These are phyloP conservation scores for Ceratocystis lukuohia DNA, from an alignment of 2,329 filamentous ascomycete species.

Conservation along the genomic window DNA sequence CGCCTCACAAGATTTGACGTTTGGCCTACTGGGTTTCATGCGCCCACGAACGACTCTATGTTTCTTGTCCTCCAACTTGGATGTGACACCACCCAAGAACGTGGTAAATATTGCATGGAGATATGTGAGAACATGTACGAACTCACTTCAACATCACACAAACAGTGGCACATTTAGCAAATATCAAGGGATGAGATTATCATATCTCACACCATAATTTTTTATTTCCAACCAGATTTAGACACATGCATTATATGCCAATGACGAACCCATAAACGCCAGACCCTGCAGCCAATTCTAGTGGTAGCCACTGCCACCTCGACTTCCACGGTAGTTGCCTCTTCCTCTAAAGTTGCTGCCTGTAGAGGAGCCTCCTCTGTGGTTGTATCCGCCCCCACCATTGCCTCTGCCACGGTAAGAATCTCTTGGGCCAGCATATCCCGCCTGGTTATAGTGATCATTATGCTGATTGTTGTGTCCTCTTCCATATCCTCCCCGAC, in stretches of 20 bases:
- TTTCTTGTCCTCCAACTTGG: neutral
- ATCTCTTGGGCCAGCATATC: constrained; percentile 7
- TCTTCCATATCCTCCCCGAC: constrained; percentile 6
- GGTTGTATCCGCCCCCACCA: constrained; percentile 11
- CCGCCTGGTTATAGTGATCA: constrained; percentile 7
- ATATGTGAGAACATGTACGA: neutral
- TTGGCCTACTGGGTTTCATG: neutral
- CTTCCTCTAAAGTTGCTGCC: constrained; percentile 11
- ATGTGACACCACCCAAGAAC: neutral
- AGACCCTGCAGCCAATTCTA: neutral
- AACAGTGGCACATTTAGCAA: neutral
- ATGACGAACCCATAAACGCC: neutral
- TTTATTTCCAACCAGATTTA: neutral
- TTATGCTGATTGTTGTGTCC: constrained; percentile 6
- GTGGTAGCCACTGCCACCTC: constrained; percentile 13
- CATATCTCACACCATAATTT: neutral
- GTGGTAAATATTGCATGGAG: neutral
- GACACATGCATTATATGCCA: neutral
- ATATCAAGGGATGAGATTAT: neutral
- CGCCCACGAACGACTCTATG: neutral
- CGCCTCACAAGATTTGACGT: neutral
- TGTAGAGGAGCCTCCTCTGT: neutral
- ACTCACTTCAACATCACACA: neutral
- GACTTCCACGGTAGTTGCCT: constrained; percentile 14
- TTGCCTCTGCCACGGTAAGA: constrained; percentile 11